Evolutionary conservation across 345 rosid genomes (phyloP), one percentile per base, ranked within the genome.

Genomic region (Microthlaspi erraticum): DNA sequence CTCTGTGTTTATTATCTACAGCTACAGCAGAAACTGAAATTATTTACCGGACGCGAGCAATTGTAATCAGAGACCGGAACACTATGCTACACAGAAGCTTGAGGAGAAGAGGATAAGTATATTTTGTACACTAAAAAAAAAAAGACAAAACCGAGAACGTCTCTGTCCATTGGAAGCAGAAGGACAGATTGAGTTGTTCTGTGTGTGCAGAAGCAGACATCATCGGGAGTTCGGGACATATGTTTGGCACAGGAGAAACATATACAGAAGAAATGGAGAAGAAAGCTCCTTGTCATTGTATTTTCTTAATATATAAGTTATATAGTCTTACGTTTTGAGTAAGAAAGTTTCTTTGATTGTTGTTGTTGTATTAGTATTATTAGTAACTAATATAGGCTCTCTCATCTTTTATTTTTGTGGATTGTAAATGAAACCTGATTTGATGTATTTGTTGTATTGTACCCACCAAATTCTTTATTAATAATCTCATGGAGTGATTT

Each of bases 21-120:
- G 79, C 53, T 75, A 64, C 70, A 74, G 58, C 65, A 75, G 70
- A 68, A 62, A 23, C 12, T 75, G 45, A 68, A 56, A 54, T 62
- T 52, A 45, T 36, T 61, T 44, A 61, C 60, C 1, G 45, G 69
- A 43, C 32, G 18, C 0, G 55, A 71, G 39, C 32, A 61, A 38
- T 68, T 68, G 78, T 61, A 61, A 46, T 19, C 29, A 9, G 74
- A 29, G 57, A 62, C 50, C 16, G 1, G 43, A 51, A 60, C 41
- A 44, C 7, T 19, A 67, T 50, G 64, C 67, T 70, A 17, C 42
- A 34, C 68, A 60, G 16, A 66, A 51, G 73, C 68, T 67, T 67
- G 26, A 34, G 61, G 57, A 60, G 68, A 66, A 50, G 68, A 42
- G 50, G 31, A 26, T n/a, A 43, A 61, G 53, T 61, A 61, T 37